Evolutionary conservation across 768 basidiomycete genomes (phyloP).

Genomic region (Coprinellus aureogranulatus): DNA sequence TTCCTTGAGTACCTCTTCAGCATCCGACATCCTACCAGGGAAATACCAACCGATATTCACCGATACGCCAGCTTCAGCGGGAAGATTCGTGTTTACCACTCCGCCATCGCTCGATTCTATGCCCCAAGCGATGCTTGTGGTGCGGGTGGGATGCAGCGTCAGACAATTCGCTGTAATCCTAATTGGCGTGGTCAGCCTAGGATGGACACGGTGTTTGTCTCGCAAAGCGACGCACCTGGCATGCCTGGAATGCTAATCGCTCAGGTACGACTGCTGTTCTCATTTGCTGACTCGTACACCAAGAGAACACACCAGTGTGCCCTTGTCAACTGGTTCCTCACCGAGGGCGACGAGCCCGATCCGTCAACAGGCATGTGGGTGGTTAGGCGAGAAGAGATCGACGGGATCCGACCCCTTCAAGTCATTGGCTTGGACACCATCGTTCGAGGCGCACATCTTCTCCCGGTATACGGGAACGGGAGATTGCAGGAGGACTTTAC

Average conservation of each 20-base stretch:
- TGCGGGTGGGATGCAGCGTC: conserved; percentile 23
- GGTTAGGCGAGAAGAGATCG: conserved; percentile 18
- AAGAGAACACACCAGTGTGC: conserved; percentile 18
- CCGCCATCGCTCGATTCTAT: conserved; percentile 24
- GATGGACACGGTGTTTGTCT: conserved; percentile 30
- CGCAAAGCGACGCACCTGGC: conserved; percentile 16
- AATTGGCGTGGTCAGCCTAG: conserved; percentile 16
- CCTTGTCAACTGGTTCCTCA: conserved; percentile 27
- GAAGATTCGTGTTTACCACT: conserved; percentile 22
- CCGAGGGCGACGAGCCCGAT: conserved; percentile 15
- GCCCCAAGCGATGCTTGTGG: conserved; percentile 30
- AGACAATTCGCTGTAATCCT: conserved; percentile 26
- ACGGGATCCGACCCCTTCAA: conserved; percentile 10
- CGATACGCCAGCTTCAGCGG: conserved; percentile 15
- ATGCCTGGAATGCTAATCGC: conserved; percentile 16
- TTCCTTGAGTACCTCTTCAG: conserved; percentile 17
- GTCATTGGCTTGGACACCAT: conserved; percentile 16
- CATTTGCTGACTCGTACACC: conserved; percentile 4
- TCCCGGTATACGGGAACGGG: conserved; percentile 18
- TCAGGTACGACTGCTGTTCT: neutral
- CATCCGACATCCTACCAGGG: conserved; percentile 4
- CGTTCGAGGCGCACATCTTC: neutral
- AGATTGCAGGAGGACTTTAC: conserved; percentile 16
- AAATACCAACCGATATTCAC: conserved; percentile 3
- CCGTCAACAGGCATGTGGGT: conserved; percentile 32